These are phyloP conservation scores for Thielaviopsis punctulata DNA, from an alignment of 2,329 filamentous ascomycete species.

Conservation along the genomic window DNA sequence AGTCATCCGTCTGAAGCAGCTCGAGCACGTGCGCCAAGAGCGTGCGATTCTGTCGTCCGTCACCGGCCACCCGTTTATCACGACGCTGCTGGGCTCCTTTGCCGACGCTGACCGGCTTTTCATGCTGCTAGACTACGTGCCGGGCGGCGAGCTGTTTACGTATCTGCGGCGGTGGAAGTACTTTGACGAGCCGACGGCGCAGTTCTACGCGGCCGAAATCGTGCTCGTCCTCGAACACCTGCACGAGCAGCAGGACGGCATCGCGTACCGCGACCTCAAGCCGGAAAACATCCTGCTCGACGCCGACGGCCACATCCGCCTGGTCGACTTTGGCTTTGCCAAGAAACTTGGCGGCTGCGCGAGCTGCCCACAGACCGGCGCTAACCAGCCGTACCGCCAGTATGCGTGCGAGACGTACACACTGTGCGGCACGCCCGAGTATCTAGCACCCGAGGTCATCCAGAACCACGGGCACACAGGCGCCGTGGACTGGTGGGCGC, in stretches of 20 bases:
- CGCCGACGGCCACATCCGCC: conserved; percentile 59
- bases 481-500: conserved; percentile 76
- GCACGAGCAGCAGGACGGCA: conserved; percentile 58
- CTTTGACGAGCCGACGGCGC: conserved; percentile 61
- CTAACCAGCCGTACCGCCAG: conserved; percentile 19
- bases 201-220: conserved; percentile 73
- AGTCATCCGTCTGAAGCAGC: conserved; percentile 69
- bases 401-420: conserved; percentile 57
- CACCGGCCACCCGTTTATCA: conserved; percentile 70
- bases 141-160: conserved; percentile 70
- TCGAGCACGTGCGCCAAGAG: conserved; percentile 75
- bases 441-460: conserved; percentile 71
- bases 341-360: conserved; percentile 45
- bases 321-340: conserved; percentile 75
- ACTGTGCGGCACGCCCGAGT: conserved; percentile 68
- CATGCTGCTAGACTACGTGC: conserved; percentile 70
- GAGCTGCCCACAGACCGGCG: background rate
- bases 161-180: conserved; percentile 62
- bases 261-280: conserved; percentile 70
- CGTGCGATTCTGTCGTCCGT: conserved; percentile 61
- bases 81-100: conserved; percentile 60
- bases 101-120: conserved; percentile 64
- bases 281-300: conserved; percentile 71
- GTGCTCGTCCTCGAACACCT: conserved; percentile 66
- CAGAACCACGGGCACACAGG: conserved; percentile 62